Evolutionary conservation across 202 grass and related monocot species (phyloP).

Genomic region (Musa balbisiana): DNA sequence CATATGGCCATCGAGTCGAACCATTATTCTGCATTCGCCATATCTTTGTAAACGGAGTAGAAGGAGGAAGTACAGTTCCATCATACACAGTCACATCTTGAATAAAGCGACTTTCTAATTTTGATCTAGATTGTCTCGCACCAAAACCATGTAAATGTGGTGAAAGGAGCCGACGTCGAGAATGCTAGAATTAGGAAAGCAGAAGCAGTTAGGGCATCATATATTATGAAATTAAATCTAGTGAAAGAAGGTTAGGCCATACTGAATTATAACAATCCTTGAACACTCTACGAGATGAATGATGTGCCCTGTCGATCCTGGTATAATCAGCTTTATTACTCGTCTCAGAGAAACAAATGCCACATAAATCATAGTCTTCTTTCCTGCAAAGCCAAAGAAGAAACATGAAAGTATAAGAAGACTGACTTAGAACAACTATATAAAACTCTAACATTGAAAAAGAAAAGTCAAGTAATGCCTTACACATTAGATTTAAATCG

Average conservation of each 20-base stretch:
- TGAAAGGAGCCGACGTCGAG: not conserved
- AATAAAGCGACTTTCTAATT: slow-evolving; percentile 45
- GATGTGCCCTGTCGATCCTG: slow-evolving; percentile 40
- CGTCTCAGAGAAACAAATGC: slow-evolving; percentile 42
- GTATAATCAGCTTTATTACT: slow-evolving; percentile 65
- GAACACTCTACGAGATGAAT: not conserved
- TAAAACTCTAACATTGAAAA: not conserved
- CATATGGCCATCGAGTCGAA: slow-evolving; percentile 47
- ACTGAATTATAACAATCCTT: slow-evolving; percentile 1
- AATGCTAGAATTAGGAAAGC: slow-evolving; percentile 25
- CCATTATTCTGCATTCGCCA: slow-evolving; percentile 75
- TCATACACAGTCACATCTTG: slow-evolving; percentile 61
- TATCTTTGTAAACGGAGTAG: slow-evolving; percentile 59
- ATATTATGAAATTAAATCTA: not conserved
- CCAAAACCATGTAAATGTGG: slow-evolving; percentile 12
- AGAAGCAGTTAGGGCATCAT: slow-evolving; percentile 10
- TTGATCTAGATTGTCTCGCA: slow-evolving; percentile 27
- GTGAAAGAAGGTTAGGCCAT: not conserved
- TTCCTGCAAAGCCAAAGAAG: slow-evolving; percentile 37
- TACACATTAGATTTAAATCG: slow-evolving; percentile 78
- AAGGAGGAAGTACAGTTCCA: slow-evolving; percentile 59
- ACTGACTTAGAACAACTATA: not conserved
- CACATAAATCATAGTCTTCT: slow-evolving; percentile 73
- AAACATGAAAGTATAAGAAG: not conserved
- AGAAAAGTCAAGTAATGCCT: slow-evolving; percentile 24